Evolutionary conservation across 2,329 filamentous ascomycete species (phyloP), one percentile per base, ranked within the genome.

Genomic region (Xylariaceae sp.): DNA sequence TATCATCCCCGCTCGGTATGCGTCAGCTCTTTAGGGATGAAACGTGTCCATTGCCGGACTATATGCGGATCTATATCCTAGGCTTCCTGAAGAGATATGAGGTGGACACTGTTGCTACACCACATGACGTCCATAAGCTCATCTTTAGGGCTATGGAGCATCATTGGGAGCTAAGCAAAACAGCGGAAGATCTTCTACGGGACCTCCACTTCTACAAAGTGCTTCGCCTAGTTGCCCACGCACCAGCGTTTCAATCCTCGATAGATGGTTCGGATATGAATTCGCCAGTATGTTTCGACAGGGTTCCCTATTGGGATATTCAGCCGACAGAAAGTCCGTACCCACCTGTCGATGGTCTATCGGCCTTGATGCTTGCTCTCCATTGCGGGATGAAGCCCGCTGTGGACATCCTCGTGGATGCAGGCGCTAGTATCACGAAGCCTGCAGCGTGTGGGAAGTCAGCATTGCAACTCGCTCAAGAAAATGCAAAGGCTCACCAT

Each of bases 381-480:
- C 43, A 50, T 16, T 50, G 43, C 19, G 50, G 53, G 14, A 53
- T 56, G 53, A 41, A 36, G 2, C 53, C 50, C 9, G 53, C 50
- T 14, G 53, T 50, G n/a, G 38, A 48, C 19, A 45, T 55, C 19
- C 39, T 55, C 33, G 50, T 45, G 6, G 50, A 50, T 18, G 47
- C 53, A 11, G 50, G 53, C 19, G 53, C 50, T 16, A 41, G 43
- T 41, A 53, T 55, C 12, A 31, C 38, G 17, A 17, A 41, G 31
- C 46, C 5, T 14, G 42, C 34, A 19, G 13, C 5, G 11, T 40
- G 42, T 18, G 53, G 46, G 10, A 55, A 55, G 44, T 55, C 53
- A 13, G 42, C 50, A 33, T 46, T 55, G n/a, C 45, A 45, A 17
- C 12, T 53, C 22, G 50, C 53, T 12, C 31, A 18, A 17, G 39